Evolutionary conservation across 176 grass and related monocot genomes (phyloP).

Genomic region (Rhipidocladum racemiflorum): DNA sequence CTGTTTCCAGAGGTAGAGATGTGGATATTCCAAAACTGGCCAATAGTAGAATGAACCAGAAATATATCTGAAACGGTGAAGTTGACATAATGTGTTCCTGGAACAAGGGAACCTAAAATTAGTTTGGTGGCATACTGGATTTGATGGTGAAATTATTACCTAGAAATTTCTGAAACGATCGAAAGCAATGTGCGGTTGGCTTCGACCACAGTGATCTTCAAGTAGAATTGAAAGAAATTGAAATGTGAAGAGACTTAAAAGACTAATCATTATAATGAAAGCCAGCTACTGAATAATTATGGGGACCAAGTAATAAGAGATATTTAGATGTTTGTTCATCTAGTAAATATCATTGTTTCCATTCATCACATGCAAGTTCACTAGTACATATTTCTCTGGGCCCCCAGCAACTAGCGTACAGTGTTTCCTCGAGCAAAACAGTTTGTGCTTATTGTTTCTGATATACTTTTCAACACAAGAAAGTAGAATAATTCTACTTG

Average conservation of each 20-base stretch:
- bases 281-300: not conserved
- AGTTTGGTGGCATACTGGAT: slow-evolving; percentile 17
- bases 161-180: slow-evolving; percentile 20
- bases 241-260: slow-evolving; percentile 36
- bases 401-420: not conserved
- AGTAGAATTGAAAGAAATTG: slow-evolving; percentile 1
- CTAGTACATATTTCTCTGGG: not conserved
- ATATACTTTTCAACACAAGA: not conserved
- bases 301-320: slow-evolving; percentile 41
- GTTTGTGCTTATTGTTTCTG: not conserved
- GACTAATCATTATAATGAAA: slow-evolving; percentile 13
- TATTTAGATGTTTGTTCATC: slow-evolving; percentile 6
- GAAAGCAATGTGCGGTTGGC: slow-evolving; percentile 24
- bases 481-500: not conserved
- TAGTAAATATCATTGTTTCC: slow-evolving; percentile 20
- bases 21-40: slow-evolving; percentile 26
- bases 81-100: slow-evolving; percentile 54
- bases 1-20: slow-evolving; percentile 51
- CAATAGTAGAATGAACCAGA: slow-evolving; percentile 45
- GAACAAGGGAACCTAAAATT: slow-evolving; percentile 13
- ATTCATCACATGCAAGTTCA: not conserved
- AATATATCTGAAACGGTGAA: slow-evolving; percentile 41
- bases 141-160: slow-evolving; percentile 5
- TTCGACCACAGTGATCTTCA: not conserved
- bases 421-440: not conserved